These are phyloP conservation scores for Eimeria falciformis DNA, from an alignment of 169 alveolate genomes.

Conservation along the genomic window DNA sequence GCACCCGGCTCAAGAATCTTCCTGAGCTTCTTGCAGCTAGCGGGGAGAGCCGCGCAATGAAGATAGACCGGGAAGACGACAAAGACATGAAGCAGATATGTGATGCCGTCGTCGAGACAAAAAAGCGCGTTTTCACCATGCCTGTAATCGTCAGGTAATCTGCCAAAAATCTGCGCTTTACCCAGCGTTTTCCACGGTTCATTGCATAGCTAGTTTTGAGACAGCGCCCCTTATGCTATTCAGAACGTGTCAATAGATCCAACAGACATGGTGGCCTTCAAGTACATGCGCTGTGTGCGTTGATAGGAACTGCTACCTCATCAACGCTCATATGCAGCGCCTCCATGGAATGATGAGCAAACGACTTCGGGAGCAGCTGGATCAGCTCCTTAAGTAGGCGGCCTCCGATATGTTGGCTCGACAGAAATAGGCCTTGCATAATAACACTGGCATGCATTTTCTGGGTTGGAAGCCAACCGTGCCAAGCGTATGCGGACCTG, in stretches of 20 bases:
- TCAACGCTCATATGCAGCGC: slow-evolving; percentile 91
- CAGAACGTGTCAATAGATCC: no score
- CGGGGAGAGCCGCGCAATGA: slow-evolving; percentile 81
- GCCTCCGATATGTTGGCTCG: neutral
- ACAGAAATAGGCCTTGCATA: neutral
- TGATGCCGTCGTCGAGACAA: slow-evolving; percentile 71
- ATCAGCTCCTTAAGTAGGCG: slow-evolving; percentile 78
- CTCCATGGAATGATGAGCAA: slow-evolving; percentile 84
- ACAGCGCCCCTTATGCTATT: no score
- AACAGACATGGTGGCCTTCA: neutral
- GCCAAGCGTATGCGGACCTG: neutral
- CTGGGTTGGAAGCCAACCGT: neutral
- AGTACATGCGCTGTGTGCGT: neutral
- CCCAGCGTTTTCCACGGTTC: neutral
- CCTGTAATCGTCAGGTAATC: slow-evolving; percentile 74
- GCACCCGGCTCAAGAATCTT: slow-evolving; percentile 81
- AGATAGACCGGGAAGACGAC: slow-evolving; percentile 70
- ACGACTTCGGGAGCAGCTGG: slow-evolving; percentile 80
- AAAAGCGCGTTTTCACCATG: slow-evolving; percentile 66
- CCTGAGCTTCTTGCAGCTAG: slow-evolving; percentile 84
- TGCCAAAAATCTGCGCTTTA: neutral
- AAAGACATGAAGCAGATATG: slow-evolving; percentile 68
- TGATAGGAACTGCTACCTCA: slow-evolving; percentile 83
- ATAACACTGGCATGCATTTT: neutral
- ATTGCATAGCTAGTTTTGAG: no score